Base-by-base conservation (phyloP, 306 rosid species). In the Vigna angularis region DNA sequence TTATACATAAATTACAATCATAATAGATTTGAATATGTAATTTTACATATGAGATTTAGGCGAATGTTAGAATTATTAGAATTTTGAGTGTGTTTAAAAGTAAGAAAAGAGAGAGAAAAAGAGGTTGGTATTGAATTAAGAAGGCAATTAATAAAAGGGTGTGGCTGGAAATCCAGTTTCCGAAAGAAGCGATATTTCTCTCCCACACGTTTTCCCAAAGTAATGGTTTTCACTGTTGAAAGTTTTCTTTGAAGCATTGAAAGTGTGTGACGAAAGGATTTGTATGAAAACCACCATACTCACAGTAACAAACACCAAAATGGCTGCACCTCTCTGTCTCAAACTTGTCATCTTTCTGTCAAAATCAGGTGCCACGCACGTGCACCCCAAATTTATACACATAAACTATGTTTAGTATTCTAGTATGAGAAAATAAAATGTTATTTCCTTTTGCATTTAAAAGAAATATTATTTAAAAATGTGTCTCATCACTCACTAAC, bases 161-260 rank as follows among this genome's bases (percentile, higher is more conserved):
- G 22, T 20, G 22, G 22, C 22, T 20, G 22, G 3, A 26, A 26
- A 26, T 26, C 28, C 28, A 26, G 28, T 82, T 75, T 38, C 81
- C 73, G 3, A 44, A 52, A 76, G 56, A 44, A 66, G 78, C 3
- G 20, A 30, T 44, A 71, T 65, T 22, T 36, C 72, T 57, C 82
- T 77, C 10, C 5, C 82, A 72, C 86, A 83, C 79, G 83, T 72
- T 83, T 83, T 72, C 76, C 83, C 66, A 72, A 83, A 77, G 71
- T 32, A 56, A 71, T 16, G 53, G 57, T 55, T 53, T 28, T 74
- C 40, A 45, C 49, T 34, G 48, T 66, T 32, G 9, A 18, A 81
- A 66, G 42, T 36, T 36, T 6, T 36, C 5, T 40, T 74, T 57
- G 17, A 58, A 42, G 71, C 44, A 22, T 67, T 74, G 50, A 66